Percentiles rank a stretch among this genome's conserved stretches.
These are phyloP conservation scores for Pseudocercospora macadamiae DNA, from an alignment of 2,329 filamentous ascomycete species.

Conservation along the genomic window DNA sequence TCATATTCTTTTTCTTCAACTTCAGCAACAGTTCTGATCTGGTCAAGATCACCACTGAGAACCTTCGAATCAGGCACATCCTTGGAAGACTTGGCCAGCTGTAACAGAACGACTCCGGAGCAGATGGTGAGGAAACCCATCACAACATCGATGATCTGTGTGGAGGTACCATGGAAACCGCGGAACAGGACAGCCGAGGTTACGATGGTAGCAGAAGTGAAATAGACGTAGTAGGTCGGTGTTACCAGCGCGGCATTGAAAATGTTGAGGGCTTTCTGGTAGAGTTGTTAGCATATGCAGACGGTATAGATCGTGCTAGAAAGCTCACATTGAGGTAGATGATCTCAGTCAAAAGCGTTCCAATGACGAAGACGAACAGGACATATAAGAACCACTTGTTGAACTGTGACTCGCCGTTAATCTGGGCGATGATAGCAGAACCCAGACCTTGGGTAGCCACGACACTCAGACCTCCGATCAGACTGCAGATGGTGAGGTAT, in stretches of 20 bases:
- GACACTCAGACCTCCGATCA: slow-evolving; percentile 91
- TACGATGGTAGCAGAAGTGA: slow-evolving; percentile 92
- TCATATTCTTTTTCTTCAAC: slow-evolving; percentile 96
- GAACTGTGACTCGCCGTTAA: slow-evolving; percentile 80
- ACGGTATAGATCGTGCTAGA: background rate
- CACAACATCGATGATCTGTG: slow-evolving; percentile 83
- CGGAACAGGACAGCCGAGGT: slow-evolving; percentile 90
- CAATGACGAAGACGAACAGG: slow-evolving; percentile 83
- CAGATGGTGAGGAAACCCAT: slow-evolving; percentile 95
- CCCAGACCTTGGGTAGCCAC: slow-evolving; percentile 93
- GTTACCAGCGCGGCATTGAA: slow-evolving; percentile 97
- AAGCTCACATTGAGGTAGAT: slow-evolving; percentile 90
- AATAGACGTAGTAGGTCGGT: slow-evolving; percentile 98
- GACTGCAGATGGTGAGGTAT: slow-evolving; percentile 93
- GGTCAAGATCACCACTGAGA: slow-evolving; percentile 89
- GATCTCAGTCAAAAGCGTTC: slow-evolving; percentile 90
- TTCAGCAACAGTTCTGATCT: slow-evolving; percentile 92
- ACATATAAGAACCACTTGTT: slow-evolving; percentile 98
- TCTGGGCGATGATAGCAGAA: slow-evolving; percentile 86
- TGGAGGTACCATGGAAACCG: slow-evolving; percentile 85
- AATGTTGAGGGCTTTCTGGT: slow-evolving; percentile 95
- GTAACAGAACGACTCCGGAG: slow-evolving; percentile 84
- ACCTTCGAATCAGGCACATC: slow-evolving; percentile 93
- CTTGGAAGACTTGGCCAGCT: slow-evolving; percentile 97
- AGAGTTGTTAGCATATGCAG: slow-evolving; percentile 21